A percentile compares a stretch with the other conserved stretches of the same genome.
phyloP scores from a whole-genome alignment of 2,329 filamentous ascomycete species.

The Cladosporium sp. region DNA sequence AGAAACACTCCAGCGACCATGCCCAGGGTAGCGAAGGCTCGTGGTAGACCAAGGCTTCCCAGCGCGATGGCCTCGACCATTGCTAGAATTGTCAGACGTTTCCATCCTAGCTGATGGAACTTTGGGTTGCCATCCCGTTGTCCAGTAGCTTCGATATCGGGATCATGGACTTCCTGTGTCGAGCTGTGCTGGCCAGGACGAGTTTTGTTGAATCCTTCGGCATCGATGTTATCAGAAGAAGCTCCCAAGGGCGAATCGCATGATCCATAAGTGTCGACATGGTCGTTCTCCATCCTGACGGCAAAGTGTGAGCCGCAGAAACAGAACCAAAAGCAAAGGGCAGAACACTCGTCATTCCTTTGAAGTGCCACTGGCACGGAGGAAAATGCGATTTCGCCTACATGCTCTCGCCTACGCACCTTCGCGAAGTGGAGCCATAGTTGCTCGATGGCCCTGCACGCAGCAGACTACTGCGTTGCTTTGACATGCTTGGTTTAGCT shows the following conservation, averaged over 20 bases:
- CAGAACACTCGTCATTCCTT: not conserved
- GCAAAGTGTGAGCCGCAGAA: not conserved
- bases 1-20: constrained; percentile 14
- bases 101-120: constrained; percentile 17
- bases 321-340: not conserved
- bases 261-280: not conserved
- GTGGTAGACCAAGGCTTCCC: constrained; percentile 12
- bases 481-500: constrained; percentile 13
- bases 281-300: not conserved
- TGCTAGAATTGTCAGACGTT: constrained; percentile 10
- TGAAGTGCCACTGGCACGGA: not conserved
- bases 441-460: not conserved
- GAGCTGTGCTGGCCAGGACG: not conserved
- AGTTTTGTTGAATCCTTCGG: not conserved
- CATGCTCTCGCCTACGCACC: constrained; percentile 12
- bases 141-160: constrained; percentile 2
- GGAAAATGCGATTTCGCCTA: not conserved
- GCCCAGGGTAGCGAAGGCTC: constrained; percentile 15
- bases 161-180: not conserved
- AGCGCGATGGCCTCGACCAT: constrained; percentile 16
- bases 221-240: not conserved
- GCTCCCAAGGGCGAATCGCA: not conserved
- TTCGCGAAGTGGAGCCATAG: constrained; percentile 2
- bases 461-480: constrained; percentile 8
- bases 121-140: constrained; percentile 9